Conservation (phyloP, 768 basidiomycete species). For the Termitomyces sp. region DNA sequence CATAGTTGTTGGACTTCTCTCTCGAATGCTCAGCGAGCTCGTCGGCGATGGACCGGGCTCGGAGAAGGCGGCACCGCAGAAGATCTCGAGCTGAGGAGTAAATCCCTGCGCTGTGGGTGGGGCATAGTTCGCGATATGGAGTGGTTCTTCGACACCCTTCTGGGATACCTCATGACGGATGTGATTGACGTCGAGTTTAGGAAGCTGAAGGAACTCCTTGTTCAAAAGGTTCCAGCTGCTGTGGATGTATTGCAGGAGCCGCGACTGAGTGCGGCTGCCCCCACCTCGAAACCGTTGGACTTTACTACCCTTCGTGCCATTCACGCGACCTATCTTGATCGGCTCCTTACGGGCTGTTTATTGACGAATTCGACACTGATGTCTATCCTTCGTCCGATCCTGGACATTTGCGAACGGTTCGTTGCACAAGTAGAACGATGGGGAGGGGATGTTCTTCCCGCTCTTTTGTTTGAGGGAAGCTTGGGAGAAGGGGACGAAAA, state of each 20-base stretch:
- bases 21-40: slow-evolving; percentile 79
- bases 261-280: slow-evolving; percentile 19
- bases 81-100: slow-evolving; percentile 58
- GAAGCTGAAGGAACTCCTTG: slow-evolving; percentile 58
- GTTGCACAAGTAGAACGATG: slow-evolving; percentile 87
- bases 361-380: slow-evolving; percentile 63
- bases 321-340: slow-evolving; percentile 76
- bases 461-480: slow-evolving; percentile 77
- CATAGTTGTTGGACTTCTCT: slow-evolving; percentile 82
- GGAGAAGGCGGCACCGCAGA: slow-evolving; percentile 81
- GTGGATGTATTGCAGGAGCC: not conserved
- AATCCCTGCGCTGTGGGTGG: slow-evolving; percentile 77
- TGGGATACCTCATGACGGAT: slow-evolving; percentile 86
- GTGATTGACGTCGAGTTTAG: slow-evolving; percentile 83
- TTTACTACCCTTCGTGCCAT: slow-evolving; percentile 83
- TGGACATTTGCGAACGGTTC: slow-evolving; percentile 83
- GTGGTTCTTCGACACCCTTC: slow-evolving; percentile 83
- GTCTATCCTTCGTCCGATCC: slow-evolving; percentile 59
- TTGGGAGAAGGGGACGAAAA: slow-evolving; percentile 49
- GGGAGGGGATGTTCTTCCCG: slow-evolving; percentile 88
- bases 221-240: slow-evolving; percentile 19
- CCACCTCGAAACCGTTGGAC: slow-evolving; percentile 48
- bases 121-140: slow-evolving; percentile 84
- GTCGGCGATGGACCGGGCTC: slow-evolving; percentile 81
- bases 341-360: slow-evolving; percentile 74